These are phyloP conservation scores for Arabidopsis lyrata DNA, from an alignment of 441 rosid species.

Conservation along the genomic window DNA sequence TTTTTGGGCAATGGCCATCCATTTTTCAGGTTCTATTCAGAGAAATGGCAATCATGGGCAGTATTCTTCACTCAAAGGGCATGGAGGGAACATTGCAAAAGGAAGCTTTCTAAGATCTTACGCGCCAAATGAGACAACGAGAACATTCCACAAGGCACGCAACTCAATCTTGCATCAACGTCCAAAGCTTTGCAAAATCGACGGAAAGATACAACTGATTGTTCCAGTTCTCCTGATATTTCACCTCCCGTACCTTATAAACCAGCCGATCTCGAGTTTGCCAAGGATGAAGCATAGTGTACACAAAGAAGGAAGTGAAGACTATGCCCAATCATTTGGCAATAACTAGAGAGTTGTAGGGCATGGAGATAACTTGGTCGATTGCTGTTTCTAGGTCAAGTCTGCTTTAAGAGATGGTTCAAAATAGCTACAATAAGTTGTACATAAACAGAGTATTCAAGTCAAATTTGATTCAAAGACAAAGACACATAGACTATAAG, in stretches of 20 bases:
- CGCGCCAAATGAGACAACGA: background rate
- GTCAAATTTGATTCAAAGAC: too few species aligned
- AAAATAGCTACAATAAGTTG: background rate
- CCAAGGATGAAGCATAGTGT: constrained; percentile 10
- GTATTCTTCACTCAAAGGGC: background rate
- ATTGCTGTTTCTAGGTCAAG: background rate
- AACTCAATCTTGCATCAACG: constrained; percentile 21
- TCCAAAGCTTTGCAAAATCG: constrained; percentile 11
- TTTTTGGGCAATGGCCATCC: too few species aligned
- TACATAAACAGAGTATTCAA: too few species aligned
- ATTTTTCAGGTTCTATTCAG: constrained; percentile 52
- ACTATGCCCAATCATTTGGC: background rate
- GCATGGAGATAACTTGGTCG: background rate
- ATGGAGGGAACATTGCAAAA: constrained; percentile 20
- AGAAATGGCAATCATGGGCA: constrained; percentile 44
- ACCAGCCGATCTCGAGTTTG: constrained; percentile 34
- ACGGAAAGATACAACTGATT: background rate
- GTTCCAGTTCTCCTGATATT: constrained; percentile 6
- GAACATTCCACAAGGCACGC: constrained; percentile 1
- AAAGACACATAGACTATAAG: too few species aligned
- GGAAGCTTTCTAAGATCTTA: constrained; percentile 49
- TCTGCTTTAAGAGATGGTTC: background rate
- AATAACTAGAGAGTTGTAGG: too few species aligned
- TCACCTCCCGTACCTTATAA: constrained; percentile 15
- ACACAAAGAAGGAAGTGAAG: background rate